Evolutionary conservation across 148 eudicot genomes (phyloP).

Genomic region (Diospyros lotus): DNA sequence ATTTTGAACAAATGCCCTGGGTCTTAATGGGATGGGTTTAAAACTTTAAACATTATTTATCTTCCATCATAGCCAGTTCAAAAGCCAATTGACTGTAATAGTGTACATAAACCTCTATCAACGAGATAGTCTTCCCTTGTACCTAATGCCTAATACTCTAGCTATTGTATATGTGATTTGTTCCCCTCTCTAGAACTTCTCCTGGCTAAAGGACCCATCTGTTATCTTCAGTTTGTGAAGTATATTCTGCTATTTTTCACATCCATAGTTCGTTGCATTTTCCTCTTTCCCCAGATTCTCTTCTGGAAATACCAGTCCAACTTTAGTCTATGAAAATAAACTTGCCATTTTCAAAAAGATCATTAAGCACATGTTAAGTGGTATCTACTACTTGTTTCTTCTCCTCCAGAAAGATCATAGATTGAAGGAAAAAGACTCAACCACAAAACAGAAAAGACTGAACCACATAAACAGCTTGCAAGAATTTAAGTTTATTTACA

Average conservation of each 20-base stretch:
- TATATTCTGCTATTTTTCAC: not conserved
- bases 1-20: not conserved
- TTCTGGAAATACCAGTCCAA: not conserved
- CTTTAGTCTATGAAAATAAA: not conserved
- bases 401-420: not conserved
- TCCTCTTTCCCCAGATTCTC: not conserved
- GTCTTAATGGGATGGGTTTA: not conserved
- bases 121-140: not conserved
- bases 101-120: not conserved
- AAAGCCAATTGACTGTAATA: not conserved
- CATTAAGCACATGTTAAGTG: not conserved
- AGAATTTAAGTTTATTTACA: not conserved
- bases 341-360: not conserved
- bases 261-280: not conserved
- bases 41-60: not conserved
- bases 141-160: not conserved
- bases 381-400: conserved; percentile 3
- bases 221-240: not conserved
- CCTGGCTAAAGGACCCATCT: not conserved
- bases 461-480: not conserved
- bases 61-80: not conserved
- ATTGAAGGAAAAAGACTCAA: not conserved
- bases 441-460: not conserved
- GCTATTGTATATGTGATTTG: not conserved
- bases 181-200: not conserved